These are phyloP conservation scores for Chloris gayana DNA, from an alignment of 176 grass and related monocot species.

Conservation along the genomic window DNA sequence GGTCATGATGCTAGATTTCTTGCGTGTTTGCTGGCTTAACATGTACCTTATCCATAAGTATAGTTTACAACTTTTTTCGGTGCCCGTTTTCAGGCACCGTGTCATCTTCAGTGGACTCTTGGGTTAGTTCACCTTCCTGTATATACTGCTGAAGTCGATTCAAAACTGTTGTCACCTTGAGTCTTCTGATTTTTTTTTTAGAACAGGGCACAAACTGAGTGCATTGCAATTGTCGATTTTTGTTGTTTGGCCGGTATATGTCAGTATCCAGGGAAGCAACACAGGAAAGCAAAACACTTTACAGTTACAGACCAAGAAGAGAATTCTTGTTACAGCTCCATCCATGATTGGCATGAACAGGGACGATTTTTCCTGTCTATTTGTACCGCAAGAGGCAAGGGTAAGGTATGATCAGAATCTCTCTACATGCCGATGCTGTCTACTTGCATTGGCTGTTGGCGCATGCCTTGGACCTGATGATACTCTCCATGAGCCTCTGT, in stretches of 20 bases:
- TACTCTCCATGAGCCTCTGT: slow-evolving; percentile 47
- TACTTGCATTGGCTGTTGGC: slow-evolving; percentile 66
- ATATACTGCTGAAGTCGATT: background rate
- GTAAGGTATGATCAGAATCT: background rate
- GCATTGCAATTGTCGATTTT: too few species aligned
- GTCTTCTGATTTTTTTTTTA: background rate
- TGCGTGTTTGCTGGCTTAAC: background rate
- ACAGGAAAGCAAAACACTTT: too few species aligned
- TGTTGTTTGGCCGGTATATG: too few species aligned
- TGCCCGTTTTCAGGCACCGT: background rate
- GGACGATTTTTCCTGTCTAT: too few species aligned
- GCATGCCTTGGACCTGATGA: slow-evolving; percentile 54
- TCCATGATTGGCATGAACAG: background rate
- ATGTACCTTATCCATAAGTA: background rate
- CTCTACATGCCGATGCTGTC: background rate
- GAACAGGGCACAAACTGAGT: background rate
- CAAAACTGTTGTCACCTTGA: background rate
- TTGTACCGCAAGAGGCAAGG: background rate
- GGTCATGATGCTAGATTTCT: background rate
- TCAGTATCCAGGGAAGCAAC: too few species aligned
- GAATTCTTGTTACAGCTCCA: too few species aligned
- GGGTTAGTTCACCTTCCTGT: background rate
- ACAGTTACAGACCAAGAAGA: background rate
- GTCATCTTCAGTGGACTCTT: background rate
- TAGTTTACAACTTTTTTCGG: background rate